Percentiles rank a stretch among this genome's conserved stretches.
These are phyloP conservation scores for Metschnikowia cubensis DNA, from an alignment of 805 yeast genomes.

Conservation along the genomic window DNA sequence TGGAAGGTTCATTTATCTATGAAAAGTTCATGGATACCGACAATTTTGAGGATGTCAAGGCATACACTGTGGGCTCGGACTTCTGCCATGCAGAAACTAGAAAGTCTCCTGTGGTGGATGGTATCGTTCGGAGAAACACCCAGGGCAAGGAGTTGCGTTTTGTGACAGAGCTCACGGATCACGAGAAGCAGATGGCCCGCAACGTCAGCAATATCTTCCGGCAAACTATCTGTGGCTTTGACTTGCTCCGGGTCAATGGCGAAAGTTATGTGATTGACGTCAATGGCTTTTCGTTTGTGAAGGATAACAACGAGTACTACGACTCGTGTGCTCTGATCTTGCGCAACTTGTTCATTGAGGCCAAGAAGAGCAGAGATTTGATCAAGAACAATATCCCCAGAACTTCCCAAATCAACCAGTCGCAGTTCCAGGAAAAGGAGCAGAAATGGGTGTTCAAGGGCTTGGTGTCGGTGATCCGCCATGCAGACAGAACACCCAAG, in stretches of 20 bases:
- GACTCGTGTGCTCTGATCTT: slow-evolving; percentile 77
- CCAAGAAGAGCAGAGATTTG: slow-evolving; percentile 39
- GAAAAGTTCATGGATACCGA: slow-evolving; percentile 97
- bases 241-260: slow-evolving; percentile 83
- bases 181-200: slow-evolving; percentile 77
- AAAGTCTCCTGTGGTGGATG: slow-evolving; percentile 99
- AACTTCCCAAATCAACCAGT: slow-evolving; percentile 32
- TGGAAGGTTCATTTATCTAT: slow-evolving; percentile 86
- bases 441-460: slow-evolving; percentile 98
- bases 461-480: slow-evolving; percentile 84
- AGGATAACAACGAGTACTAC: slow-evolving; percentile 83
- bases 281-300: slow-evolving; percentile 96
- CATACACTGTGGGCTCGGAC: slow-evolving; percentile 88
- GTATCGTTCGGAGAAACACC: slow-evolving; percentile 93
- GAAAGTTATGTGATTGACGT: slow-evolving; percentile 93
- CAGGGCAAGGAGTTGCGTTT: slow-evolving; percentile 96
- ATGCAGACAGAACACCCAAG: slow-evolving; percentile 98
- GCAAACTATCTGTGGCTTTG: slow-evolving; percentile 97
- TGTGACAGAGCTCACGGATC: slow-evolving; percentile 70
- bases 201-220: slow-evolving; percentile 72
- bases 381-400: slow-evolving; percentile 36
- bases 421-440: slow-evolving; percentile 52
- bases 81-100: slow-evolving; percentile 98
- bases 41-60: slow-evolving; percentile 97
- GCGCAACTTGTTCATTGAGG: slow-evolving; percentile 65